phyloP scores from a whole-genome alignment of 352 stramenopile species.

The Hyaloperonospora arabidopsidis region DNA sequence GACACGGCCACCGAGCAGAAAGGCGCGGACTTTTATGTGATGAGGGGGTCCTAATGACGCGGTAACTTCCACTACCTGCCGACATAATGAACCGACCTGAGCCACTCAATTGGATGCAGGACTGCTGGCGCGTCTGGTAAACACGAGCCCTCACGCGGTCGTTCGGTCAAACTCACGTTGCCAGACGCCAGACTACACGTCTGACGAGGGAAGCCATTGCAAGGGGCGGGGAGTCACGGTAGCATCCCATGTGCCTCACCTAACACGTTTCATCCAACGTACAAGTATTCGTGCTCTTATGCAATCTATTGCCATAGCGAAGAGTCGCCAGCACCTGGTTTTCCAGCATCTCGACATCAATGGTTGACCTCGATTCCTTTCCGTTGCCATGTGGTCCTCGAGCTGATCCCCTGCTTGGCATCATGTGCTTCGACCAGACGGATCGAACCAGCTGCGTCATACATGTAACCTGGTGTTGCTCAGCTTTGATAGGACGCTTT shows the following conservation, averaged over 20 bases:
- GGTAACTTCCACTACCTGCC: background rate
- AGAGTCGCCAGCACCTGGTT: background rate
- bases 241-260: background rate
- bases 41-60: constrained; percentile 2
- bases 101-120: background rate
- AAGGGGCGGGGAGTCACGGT: no score
- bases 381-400: background rate
- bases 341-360: background rate
- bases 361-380: background rate
- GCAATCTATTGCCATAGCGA: no score
- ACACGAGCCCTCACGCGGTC: constrained; percentile 9
- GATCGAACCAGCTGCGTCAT: constrained; percentile 2
- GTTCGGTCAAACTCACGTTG: background rate
- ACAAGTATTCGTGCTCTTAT: no score
- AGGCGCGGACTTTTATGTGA: background rate
- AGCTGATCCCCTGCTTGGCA: background rate
- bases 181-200: background rate
- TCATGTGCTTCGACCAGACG: constrained; percentile 17
- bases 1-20: background rate
- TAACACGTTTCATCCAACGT: background rate
- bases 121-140: constrained; percentile 8
- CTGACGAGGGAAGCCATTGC: background rate
- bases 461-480: no score
- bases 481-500: no score
- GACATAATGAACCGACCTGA: background rate